Base-by-base conservation (phyloP, 2,329 filamentous ascomycete genomes). In the Microdochium trichocladiopsis region DNA sequence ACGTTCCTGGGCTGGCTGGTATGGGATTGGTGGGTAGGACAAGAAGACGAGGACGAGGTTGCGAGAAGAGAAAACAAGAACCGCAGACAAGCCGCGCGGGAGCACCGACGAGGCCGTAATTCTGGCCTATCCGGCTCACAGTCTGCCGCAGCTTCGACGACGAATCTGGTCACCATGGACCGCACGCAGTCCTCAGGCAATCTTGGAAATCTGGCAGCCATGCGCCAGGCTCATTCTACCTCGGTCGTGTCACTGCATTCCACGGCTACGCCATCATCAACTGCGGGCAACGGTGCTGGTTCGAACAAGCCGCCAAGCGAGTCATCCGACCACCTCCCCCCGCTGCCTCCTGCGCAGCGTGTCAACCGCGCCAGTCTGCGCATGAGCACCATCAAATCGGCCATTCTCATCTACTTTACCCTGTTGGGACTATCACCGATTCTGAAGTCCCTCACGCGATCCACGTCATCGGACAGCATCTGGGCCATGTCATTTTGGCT, bases 401-500 rank as follows among this genome's bases (percentile, higher is more conserved):
- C 92, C 0, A 76, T 95, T 36, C 79, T 97, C 49, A 97, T 97
- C 62, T 96, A 95, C 72, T 95, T 88, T 60, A 92, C 91, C 3
- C 78, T 99, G 14, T 82, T 97, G 3, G 94, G 93, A 11, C 79
- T 99, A 3, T 95, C 90, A 43, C 94, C 94, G 0, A 97, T 99
- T 57, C 83, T 99, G 56, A 96, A 96, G 69, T 96, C 92, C 1
- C 80, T 99, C n/a, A 99, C 94, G 1, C 82, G 82, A 50, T 96
- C 92, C 4, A 97, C 93, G 4, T 93, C 90, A 8, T 88, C 83
- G 52, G 94, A 99, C 76, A 94, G 88, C 45, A 99, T 99, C 66
- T 99, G 94, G 94, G 90, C 94, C 53, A 88, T 99, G 75, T 94
- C 90, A 50, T 92, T 90, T 63, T 94, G 91, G 84, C 79, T 99